Conservation (phyloP, 768 basidiomycete genomes). For the Rhizopogon vinicolor region DNA sequence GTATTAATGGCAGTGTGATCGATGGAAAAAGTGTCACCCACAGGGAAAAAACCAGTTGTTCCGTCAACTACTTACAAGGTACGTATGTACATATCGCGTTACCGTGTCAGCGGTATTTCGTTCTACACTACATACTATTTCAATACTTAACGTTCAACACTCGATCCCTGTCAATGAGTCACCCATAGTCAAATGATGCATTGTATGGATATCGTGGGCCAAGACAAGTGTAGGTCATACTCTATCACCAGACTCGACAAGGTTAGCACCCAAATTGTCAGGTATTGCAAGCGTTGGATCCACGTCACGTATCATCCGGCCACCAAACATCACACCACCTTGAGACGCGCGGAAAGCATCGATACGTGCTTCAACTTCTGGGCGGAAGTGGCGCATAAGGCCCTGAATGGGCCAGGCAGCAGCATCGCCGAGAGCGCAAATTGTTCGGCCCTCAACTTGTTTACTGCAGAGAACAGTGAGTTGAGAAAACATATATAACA, state of each 20-base stretch:
- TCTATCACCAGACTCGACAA: conserved; percentile 38
- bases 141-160: too few species aligned
- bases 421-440: conserved; percentile 95
- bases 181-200: not conserved
- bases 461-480: conserved; percentile 46
- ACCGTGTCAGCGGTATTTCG: not conserved
- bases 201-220: not conserved
- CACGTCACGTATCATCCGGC: conserved; percentile 62
- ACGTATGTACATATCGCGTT: too few species aligned
- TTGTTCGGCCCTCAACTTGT: conserved; percentile 95
- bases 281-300: conserved; percentile 68
- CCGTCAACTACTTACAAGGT: too few species aligned
- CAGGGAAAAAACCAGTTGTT: too few species aligned
- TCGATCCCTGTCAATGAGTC: too few species aligned
- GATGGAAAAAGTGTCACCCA: too few species aligned
- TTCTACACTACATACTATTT: not conserved
- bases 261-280: conserved; percentile 62
- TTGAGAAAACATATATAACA: not conserved
- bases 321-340: conserved; percentile 88
- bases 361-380: conserved; percentile 89
- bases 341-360: conserved; percentile 67
- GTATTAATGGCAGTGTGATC: too few species aligned
- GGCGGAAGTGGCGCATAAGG: conserved; percentile 96
- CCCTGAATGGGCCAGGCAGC: conserved; percentile 99
- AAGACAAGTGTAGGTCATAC: conserved; percentile 6